Conservation (phyloP, 495 filamentous ascomycete genomes). For the Oidiodendron maius region DNA sequence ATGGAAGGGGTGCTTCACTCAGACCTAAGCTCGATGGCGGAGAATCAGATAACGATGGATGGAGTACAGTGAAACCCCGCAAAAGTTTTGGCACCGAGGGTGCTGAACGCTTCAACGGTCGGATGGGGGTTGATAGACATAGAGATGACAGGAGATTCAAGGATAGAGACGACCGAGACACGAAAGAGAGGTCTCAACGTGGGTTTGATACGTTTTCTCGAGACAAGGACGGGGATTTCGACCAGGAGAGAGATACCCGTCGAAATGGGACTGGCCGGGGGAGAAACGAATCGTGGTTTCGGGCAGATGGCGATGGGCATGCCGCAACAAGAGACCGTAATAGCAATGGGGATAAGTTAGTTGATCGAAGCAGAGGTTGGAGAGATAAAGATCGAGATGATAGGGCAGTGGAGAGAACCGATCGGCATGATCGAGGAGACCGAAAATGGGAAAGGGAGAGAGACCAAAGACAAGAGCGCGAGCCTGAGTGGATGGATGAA, state of each 20-base stretch:
- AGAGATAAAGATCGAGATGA: constrained; percentile 26
- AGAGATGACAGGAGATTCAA: constrained; percentile 32
- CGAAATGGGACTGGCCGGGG: constrained; percentile 39
- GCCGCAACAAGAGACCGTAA: constrained; percentile 21
- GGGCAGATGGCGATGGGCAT: constrained; percentile 33
- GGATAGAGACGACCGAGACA: constrained; percentile 42
- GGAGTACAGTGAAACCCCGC: constrained; percentile 55
- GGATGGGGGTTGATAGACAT: constrained; percentile 38
- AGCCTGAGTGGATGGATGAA: constrained; percentile 84
- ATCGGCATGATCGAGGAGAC: constrained; percentile 41
- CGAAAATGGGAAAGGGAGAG: constrained; percentile 56
- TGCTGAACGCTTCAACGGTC: constrained; percentile 54
- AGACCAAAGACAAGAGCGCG: constrained; percentile 59
- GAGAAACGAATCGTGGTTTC: constrained; percentile 52
- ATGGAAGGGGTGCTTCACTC: constrained; percentile 37
- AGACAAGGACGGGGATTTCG: constrained; percentile 41
- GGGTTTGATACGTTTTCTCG: constrained; percentile 39
- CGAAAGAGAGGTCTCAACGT: constrained; percentile 36
- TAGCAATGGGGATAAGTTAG: constrained; percentile 23
- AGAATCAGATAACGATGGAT: constrained; percentile 51
- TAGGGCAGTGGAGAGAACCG: constrained; percentile 30
- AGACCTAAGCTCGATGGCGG: constrained; percentile 40
- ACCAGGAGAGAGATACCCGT: constrained; percentile 23
- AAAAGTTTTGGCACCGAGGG: constrained; percentile 61
- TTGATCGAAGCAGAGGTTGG: constrained; percentile 23